Percentiles rank a stretch among this genome's conserved stretches.
Evolutionary conservation across 768 basidiomycete genomes (phyloP).

Genomic region (Dioszegia hungarica): DNA sequence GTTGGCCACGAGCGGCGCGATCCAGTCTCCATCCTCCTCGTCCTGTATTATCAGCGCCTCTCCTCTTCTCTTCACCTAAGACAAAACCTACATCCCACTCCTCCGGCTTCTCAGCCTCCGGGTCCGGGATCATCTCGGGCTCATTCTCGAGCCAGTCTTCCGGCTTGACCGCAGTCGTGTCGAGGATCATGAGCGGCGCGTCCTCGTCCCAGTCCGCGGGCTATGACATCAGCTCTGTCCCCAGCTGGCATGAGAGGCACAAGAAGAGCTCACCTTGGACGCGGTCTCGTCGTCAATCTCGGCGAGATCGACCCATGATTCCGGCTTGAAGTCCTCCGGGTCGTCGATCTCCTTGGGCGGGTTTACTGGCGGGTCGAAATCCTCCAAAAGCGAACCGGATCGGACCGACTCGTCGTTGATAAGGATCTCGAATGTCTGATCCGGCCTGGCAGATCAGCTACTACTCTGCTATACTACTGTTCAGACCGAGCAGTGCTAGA

Average conservation of each 20-base stretch:
- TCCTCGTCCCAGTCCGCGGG: slow-evolving; percentile 98
- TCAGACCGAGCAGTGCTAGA: no score
- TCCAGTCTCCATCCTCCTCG: slow-evolving; percentile 98
- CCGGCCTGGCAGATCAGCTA: slow-evolving; percentile 58
- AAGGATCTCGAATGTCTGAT: slow-evolving; percentile 87
- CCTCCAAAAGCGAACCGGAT: slow-evolving; percentile 79
- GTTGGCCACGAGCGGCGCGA: slow-evolving; percentile 82
- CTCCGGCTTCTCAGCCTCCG: slow-evolving; percentile 82
- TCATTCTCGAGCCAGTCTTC: slow-evolving; percentile 95
- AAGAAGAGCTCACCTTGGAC: slow-evolving; percentile 57
- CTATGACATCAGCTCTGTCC: slow-evolving; percentile 49
- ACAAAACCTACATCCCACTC: slow-evolving; percentile 71
- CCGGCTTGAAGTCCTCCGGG: slow-evolving; percentile 81
- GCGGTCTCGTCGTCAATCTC: slow-evolving; percentile 80
- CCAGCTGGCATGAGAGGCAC: not conserved
- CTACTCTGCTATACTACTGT: no score
- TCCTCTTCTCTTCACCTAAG: not conserved
- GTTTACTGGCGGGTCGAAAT: slow-evolving; percentile 90
- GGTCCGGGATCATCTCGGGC: slow-evolving; percentile 72
- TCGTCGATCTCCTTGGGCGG: slow-evolving; percentile 88
- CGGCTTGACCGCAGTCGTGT: slow-evolving; percentile 81
- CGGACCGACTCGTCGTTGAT: slow-evolving; percentile 81
- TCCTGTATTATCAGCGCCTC: slow-evolving; percentile 51
- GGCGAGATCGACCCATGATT: slow-evolving; percentile 84
- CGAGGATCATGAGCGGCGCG: slow-evolving; percentile 83